A percentile compares a stretch with the other conserved stretches of the same genome.
phyloP scores from a whole-genome alignment of 805 yeast species.

The Cyberlindnera sargentensis region DNA sequence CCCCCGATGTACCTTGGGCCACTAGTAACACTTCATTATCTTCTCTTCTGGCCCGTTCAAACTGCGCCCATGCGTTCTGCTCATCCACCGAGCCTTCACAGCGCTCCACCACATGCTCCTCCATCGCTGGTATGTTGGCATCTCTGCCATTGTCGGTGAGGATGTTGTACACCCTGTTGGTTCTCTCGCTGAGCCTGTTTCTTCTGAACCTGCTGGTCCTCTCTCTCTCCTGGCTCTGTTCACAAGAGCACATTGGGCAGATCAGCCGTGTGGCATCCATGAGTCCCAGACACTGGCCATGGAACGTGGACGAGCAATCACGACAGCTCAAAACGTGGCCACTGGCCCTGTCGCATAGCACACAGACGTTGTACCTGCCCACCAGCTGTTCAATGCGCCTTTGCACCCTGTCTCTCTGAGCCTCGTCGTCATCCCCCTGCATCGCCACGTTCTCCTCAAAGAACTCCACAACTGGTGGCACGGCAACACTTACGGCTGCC shows the following conservation, averaged over 20 bases:
- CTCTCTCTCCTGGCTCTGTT: slow-evolving; percentile 25
- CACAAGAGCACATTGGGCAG: slow-evolving; percentile 46
- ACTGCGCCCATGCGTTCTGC: slow-evolving; percentile 18
- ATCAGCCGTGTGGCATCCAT: slow-evolving; percentile 28
- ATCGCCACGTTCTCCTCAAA: slow-evolving; percentile 10
- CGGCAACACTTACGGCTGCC: slow-evolving; percentile 10
- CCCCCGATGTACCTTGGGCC: not conserved
- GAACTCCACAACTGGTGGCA: slow-evolving; percentile 9
- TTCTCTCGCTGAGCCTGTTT: slow-evolving; percentile 23
- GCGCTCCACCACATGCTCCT: slow-evolving; percentile 8
- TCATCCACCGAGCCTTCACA: slow-evolving; percentile 16
- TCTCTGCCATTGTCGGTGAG: slow-evolving; percentile 1
- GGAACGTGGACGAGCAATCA: slow-evolving; percentile 35
- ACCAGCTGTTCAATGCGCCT: slow-evolving; percentile 15
- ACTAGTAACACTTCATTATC: not conserved
- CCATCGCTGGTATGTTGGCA: slow-evolving; percentile 1
- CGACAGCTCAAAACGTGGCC: slow-evolving; percentile 20
- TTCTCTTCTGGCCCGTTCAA: slow-evolving; percentile 16
- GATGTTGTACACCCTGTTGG: slow-evolving; percentile 21
- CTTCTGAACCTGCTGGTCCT: slow-evolving; percentile 19
- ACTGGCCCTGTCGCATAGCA: slow-evolving; percentile 17
- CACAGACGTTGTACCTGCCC: slow-evolving; percentile 17
- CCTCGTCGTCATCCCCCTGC: not conserved
- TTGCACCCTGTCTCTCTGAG: slow-evolving; percentile 5
- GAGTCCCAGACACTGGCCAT: slow-evolving; percentile 33